Conservation (phyloP, 805 yeast species). For the Saturnispora zaruensis region DNA sequence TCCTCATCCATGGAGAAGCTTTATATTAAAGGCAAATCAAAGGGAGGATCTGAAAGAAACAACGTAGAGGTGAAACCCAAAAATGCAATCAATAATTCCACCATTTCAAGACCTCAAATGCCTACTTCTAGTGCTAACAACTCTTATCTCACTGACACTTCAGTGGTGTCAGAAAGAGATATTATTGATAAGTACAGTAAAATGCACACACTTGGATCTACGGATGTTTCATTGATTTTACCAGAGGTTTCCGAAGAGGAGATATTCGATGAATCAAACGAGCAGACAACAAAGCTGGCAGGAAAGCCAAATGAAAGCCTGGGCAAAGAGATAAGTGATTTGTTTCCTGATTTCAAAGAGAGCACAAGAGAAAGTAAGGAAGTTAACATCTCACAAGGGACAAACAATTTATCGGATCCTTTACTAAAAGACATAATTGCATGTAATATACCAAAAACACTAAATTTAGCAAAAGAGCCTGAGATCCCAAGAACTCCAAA, state of each 20-base stretch:
- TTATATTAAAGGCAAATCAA: not conserved
- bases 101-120: not conserved
- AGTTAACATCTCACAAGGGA: not conserved
- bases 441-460: not conserved
- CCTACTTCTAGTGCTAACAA: not conserved
- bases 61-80: not conserved
- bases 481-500: not conserved
- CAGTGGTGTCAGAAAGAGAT: slow-evolving; percentile 3
- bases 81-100: not conserved
- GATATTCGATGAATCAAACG: not conserved
- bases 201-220: not conserved
- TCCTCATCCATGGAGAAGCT: slow-evolving; percentile 10
- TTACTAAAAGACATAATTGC: not conserved
- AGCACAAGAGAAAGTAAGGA: not conserved
- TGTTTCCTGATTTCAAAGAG: not conserved
- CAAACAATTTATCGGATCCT: not conserved
- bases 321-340: not conserved
- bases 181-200: slow-evolving; percentile 6
- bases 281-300: not conserved
- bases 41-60: not conserved
- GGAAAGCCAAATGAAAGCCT: not conserved
- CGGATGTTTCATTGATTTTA: not conserved
- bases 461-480: not conserved
- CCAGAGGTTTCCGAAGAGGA: not conserved
- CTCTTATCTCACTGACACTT: not conserved